Base-by-base conservation (phyloP, 495 filamentous ascomycete species). In the Aspergillus bridgeri region DNA sequence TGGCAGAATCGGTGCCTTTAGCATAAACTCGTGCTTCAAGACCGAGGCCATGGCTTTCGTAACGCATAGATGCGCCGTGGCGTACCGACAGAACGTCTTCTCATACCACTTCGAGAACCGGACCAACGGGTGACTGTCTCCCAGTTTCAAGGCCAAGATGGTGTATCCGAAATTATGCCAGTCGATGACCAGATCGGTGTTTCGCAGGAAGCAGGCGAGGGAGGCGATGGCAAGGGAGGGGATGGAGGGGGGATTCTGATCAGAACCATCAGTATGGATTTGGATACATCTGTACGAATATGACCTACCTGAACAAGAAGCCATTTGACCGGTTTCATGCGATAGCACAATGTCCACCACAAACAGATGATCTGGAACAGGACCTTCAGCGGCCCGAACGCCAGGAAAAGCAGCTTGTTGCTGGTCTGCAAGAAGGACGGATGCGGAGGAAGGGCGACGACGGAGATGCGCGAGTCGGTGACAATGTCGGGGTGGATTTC, bases 111-210 rank as follows among this genome's bases (percentile, higher is more conserved):
- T 83, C 3, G 91, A 88, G 19, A 93, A 64, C 53, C 62, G 75
- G 17, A 97, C 92, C 7, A 98, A 79, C 0, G 89, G 90, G 68
- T 96, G 93, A 6, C 53, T 56, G 46, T 69, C 58, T 18, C 80
- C 71, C 42, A 86, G 66, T 75, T 90, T 83, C 66, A 89, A 63
- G 62, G 89, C 85, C 5, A 99, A 85, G 57, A 98, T 93, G n/a
- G 89, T 92, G 79, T 90, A 96, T 59, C 94, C 93, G 71, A 96
- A 96, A 71, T 99, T 99, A 76, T 99, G 94, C 94, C 94, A 99
- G 73, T 99, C 94, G 56, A 98, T 91, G 38, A 97, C 79, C 3
- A 97, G 83, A 55, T 80, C 81, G 22, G 89, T 93, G 57, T 90
- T 86, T 43, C 95, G 89, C 53, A 96, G 74, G 65, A 83, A 84